These are phyloP conservation scores for Agrostemma githago DNA, from an alignment of 148 eudicot species.

Conservation along the genomic window DNA sequence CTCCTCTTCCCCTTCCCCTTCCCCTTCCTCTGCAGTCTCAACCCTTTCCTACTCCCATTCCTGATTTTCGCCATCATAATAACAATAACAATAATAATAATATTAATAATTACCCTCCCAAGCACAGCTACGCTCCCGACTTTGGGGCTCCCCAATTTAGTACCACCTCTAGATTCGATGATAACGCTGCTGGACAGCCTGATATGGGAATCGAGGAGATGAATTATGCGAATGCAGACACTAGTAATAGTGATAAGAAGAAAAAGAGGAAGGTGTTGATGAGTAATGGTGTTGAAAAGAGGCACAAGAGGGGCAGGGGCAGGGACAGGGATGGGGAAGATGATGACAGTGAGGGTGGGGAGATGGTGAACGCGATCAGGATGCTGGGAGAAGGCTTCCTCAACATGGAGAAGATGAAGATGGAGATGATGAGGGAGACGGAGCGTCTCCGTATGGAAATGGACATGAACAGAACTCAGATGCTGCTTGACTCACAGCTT, in stretches of 20 bases:
- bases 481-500: constrained; percentile 74
- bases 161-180: neutral
- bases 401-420: constrained; percentile 83
- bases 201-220: constrained; percentile 20
- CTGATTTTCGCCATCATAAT: constrained; percentile 20
- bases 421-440: constrained; percentile 67
- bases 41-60: neutral
- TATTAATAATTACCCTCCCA: neutral
- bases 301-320: constrained; percentile 8
- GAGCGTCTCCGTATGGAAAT: constrained; percentile 74
- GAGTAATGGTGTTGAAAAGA: constrained; percentile 35
- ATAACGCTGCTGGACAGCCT: neutral
- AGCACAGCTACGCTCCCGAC: neutral
- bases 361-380: constrained; percentile 58
- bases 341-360: constrained; percentile 27
- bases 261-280: constrained; percentile 28
- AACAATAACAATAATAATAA: neutral
- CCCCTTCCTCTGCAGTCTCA: neutral
- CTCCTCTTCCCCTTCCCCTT: neutral
- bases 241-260: neutral
- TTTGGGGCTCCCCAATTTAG: constrained; percentile 14
- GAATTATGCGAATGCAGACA: neutral
- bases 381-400: constrained; percentile 73
- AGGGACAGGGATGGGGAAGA: constrained; percentile 21
- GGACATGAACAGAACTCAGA: constrained; percentile 80